A percentile compares a stretch with the other conserved stretches of the same genome.
These are phyloP conservation scores for Bassia scoparia DNA, from an alignment of 148 eudicot genomes.

Conservation along the genomic window DNA sequence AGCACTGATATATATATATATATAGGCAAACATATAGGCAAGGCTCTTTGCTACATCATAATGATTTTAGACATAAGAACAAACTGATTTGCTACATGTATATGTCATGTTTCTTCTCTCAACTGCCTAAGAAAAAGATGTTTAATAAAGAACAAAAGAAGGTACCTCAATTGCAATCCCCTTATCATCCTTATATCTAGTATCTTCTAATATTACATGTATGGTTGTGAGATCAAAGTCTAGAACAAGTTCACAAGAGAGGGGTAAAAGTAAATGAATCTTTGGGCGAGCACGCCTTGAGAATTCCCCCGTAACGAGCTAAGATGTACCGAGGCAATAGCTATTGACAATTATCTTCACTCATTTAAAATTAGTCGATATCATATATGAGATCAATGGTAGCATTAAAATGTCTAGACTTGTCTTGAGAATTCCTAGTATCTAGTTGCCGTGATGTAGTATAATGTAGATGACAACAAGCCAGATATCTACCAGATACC, in stretches of 20 bases:
- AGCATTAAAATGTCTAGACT: too few relatives aligned
- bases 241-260: conserved; percentile 69
- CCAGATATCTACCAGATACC: too few relatives aligned
- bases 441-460: too few relatives aligned
- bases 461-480: too few relatives aligned
- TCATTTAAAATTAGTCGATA: too few relatives aligned
- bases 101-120: not conserved
- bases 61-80: not conserved
- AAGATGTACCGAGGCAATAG: too few relatives aligned
- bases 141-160: not conserved
- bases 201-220: conserved; percentile 66
- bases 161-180: conserved; percentile 68
- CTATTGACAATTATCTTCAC: too few relatives aligned
- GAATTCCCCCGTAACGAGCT: too few relatives aligned
- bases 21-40: not conserved
- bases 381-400: too few relatives aligned
- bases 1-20: not conserved
- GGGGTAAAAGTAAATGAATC: conserved; percentile 51
- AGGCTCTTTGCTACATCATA: not conserved
- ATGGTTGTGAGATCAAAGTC: conserved; percentile 73
- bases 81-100: not conserved
- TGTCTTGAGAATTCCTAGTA: too few relatives aligned
- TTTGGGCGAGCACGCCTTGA: conserved; percentile 44
- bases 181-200: conserved; percentile 76
- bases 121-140: too few relatives aligned